Evolutionary conservation across 1,139 yeast genomes (phyloP).

Genomic region (Taphrina sp.): DNA sequence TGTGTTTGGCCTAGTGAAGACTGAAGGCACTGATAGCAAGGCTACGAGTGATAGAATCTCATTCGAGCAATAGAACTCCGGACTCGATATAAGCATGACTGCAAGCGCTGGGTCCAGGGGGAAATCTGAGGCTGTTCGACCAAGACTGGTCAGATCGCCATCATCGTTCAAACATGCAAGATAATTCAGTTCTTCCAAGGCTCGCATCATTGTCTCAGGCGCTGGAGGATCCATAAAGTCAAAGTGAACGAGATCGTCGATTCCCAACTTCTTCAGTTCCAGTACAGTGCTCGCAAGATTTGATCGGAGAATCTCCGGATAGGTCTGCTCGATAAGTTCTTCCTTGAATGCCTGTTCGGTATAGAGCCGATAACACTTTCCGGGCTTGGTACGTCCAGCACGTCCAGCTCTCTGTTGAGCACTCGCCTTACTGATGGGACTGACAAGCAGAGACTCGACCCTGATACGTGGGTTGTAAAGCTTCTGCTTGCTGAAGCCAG

Average conservation of each 20-base stretch:
- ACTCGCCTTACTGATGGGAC: slow-evolving; percentile 94
- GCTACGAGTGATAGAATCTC: slow-evolving; percentile 88
- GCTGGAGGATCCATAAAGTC: slow-evolving; percentile 99
- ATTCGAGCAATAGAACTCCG: slow-evolving; percentile 80
- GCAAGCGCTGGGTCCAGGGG: slow-evolving; percentile 96
- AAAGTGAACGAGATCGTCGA: slow-evolving; percentile 94
- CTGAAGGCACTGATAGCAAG: slow-evolving; percentile 85
- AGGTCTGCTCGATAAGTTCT: slow-evolving; percentile 89
- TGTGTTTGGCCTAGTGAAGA: slow-evolving; percentile 88
- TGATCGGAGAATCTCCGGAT: slow-evolving; percentile 90
- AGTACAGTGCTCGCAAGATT: slow-evolving; percentile 89
- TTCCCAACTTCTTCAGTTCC: slow-evolving; percentile 87
- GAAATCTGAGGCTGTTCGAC: slow-evolving; percentile 85
- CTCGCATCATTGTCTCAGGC: slow-evolving; percentile 99
- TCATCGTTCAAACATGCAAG: slow-evolving; percentile 87
- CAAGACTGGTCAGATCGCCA: slow-evolving; percentile 84
- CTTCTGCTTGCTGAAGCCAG: slow-evolving; percentile 94
- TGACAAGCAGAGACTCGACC: slow-evolving; percentile 88
- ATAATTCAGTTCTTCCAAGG: slow-evolving; percentile 90
- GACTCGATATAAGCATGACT: slow-evolving; percentile 83
- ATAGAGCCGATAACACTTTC: slow-evolving; percentile 92
- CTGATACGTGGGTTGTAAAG: slow-evolving; percentile 95
- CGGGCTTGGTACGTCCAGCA: slow-evolving; percentile 99
- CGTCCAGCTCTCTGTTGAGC: slow-evolving; percentile 99
- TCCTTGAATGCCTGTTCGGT: slow-evolving; percentile 96